Evolutionary conservation across 2,329 filamentous ascomycete genomes (phyloP), one percentile per base, ranked within the genome.

Genomic region (Didymosphaeria variabile): DNA sequence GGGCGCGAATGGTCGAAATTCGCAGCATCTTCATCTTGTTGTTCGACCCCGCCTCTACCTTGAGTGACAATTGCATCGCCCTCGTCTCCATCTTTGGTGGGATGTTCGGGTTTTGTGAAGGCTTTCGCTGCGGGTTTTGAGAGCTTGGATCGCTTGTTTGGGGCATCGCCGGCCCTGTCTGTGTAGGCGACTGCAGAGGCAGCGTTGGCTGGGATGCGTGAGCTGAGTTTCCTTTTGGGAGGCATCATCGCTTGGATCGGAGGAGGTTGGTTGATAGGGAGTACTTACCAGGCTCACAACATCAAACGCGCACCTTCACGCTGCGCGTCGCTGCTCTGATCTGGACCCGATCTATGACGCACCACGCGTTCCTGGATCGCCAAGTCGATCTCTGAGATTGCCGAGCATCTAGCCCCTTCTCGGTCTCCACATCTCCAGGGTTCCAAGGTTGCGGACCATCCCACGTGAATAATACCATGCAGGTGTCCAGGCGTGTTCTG

Each of bases 71-170:
- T 65, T 3, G 67, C 65, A 5, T 62, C 65, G 2, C 32, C 29
- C 19, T 44, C 32, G 12, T 31, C 4, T 12, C 23, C 29, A 19
- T 13, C 32, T 49, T 49, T 31, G 62, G 44, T 17, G 31, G n/a
- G 9, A 51, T 46, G 1, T 59, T 58, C 9, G 12, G 44, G 49
- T 17, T 70, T 70, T n/a, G 63, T 62, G 45, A 67, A 67, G n/a
- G 68, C 62, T 62, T 77, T 75, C 2, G 64, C 59, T 0, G 62
- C 34, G 3, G 76, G 72, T 38, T 72, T 71, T 3, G 77, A 75
- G 21, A 66, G 52, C 26, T 72, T 69, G 12, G 77, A 79, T 19
- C 78, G 77, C 55, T 79, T 77, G 67, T 79, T 79, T 38, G 77
- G 68, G 17, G 72, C 70, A 31, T 57, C 64, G 47, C 77, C 77